These are phyloP conservation scores for Neurospora sp. DNA, from an alignment of 495 filamentous ascomycete species.

Conservation along the genomic window DNA sequence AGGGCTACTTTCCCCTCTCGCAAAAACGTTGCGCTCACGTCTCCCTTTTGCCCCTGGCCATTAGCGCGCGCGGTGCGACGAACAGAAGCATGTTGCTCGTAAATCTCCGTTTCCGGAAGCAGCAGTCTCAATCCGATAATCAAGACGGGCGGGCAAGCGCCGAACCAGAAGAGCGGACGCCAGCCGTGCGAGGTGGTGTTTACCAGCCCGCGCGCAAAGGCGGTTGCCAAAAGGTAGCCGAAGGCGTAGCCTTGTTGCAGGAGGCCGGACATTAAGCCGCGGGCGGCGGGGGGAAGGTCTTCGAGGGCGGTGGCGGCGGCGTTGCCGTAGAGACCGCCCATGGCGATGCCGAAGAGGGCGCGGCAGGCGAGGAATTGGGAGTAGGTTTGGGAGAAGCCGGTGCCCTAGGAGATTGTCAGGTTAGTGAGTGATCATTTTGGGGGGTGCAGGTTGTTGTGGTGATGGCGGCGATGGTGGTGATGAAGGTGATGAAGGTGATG, in stretches of 20 bases:
- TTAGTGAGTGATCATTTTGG: conserved; percentile 7
- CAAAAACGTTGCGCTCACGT: conserved; percentile 51
- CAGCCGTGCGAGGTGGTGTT: conserved; percentile 63
- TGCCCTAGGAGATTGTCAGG: conserved; percentile 32
- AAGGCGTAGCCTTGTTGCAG: conserved; percentile 86
- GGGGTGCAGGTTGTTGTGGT: too few relatives aligned
- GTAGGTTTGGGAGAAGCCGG: conserved; percentile 71
- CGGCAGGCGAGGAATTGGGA: conserved; percentile 67
- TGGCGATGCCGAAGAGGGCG: conserved; percentile 79
- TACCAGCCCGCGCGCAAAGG: conserved; percentile 64
- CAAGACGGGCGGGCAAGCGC: conserved; percentile 65
- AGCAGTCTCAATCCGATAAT: conserved; percentile 69
- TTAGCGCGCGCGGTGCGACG: conserved; percentile 26
- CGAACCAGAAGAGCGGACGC: conserved; percentile 85
- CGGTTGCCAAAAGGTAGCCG: conserved; percentile 72
- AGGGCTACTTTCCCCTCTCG: conserved; percentile 66
- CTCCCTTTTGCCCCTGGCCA: conserved; percentile 16
- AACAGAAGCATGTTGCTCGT: conserved; percentile 48
- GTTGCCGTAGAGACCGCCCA: conserved; percentile 85
- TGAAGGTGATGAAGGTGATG: too few relatives aligned
- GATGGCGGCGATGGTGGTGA: not conserved
- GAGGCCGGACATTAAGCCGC: conserved; percentile 71
- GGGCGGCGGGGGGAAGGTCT: conserved; percentile 63
- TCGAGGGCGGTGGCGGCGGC: conserved; percentile 78
- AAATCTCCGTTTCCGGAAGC: conserved; percentile 67